A percentile compares a stretch with the other conserved stretches of the same genome.
Conservation (phyloP, 2,329 filamentous ascomycete species). For the Diaporthe vexans region DNA sequence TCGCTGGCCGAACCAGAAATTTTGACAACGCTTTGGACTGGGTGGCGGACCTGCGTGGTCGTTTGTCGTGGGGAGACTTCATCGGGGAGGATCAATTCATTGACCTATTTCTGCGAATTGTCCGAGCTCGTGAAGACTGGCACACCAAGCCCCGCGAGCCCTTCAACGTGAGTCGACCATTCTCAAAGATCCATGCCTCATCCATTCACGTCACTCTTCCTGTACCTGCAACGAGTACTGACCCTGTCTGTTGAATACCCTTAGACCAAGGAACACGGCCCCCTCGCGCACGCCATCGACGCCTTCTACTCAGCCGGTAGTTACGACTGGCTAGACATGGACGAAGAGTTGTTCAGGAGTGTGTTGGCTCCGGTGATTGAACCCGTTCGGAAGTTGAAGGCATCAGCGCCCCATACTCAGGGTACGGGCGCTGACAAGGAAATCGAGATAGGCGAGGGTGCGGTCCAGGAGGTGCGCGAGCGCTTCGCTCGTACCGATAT, state of each 20-base stretch:
- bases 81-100: constrained; percentile 9
- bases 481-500: neutral
- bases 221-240: neutral
- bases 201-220: neutral
- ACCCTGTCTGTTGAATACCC: neutral
- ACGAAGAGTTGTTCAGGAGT: neutral
- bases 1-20: neutral
- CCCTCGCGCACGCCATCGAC: constrained; percentile 26
- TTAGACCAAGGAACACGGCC: constrained; percentile 12
- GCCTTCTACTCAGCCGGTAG: constrained; percentile 9
- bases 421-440: constrained; percentile 23
- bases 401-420: constrained; percentile 18
- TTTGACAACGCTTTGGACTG: neutral
- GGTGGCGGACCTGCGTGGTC: neutral
- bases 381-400: neutral
- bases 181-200: neutral
- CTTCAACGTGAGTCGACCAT: constrained; percentile 17
- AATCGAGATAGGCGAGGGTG: constrained; percentile 14
- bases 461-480: neutral
- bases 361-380: neutral
- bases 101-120: neutral
- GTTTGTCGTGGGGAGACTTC: neutral
- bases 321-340: neutral
- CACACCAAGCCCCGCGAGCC: constrained; percentile 6
- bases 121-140: constrained; percentile 9